A percentile compares a stretch with the other conserved stretches of the same genome.
Evolutionary conservation across 176 grass and related monocot species (phyloP).

Genomic region (Phyllostachys edulis): DNA sequence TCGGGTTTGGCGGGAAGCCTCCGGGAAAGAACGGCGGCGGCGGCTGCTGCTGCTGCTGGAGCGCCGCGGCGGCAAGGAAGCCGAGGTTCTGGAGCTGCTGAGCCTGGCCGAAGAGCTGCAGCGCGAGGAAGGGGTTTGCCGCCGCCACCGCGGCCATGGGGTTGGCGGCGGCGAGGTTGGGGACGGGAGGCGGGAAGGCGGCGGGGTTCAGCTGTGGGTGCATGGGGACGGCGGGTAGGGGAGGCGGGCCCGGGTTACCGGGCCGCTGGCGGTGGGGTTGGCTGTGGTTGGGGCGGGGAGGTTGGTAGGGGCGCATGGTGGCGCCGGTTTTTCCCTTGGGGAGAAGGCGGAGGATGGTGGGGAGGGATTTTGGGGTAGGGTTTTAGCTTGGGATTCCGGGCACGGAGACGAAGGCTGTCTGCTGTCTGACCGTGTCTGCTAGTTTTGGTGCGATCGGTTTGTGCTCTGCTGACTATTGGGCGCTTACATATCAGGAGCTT

Average conservation of each 20-base stretch:
- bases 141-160: slow-evolving; percentile 45
- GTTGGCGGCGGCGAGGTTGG: slow-evolving; percentile 41
- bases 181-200: slow-evolving; percentile 27
- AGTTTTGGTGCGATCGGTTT: too few species aligned
- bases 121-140: slow-evolving; percentile 49
- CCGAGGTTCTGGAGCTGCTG: slow-evolving; percentile 60
- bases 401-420: neutral
- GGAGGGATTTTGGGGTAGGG: slow-evolving; percentile 54
- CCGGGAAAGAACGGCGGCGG: slow-evolving; percentile 35
- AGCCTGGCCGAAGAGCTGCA: slow-evolving; percentile 53
- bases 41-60: slow-evolving; percentile 33
- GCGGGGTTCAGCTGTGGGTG: slow-evolving; percentile 31
- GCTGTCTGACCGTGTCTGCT: too few species aligned
- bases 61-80: slow-evolving; percentile 41
- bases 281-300: slow-evolving; percentile 38
- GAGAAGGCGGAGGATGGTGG: slow-evolving; percentile 1
- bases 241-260: slow-evolving; percentile 26
- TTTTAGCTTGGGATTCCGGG: slow-evolving; percentile 37
- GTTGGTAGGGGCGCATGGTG: slow-evolving; percentile 66
- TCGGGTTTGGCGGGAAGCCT: slow-evolving; percentile 43
- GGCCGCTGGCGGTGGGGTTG: slow-evolving; percentile 24
- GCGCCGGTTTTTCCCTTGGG: neutral
- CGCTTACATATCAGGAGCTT: too few species aligned
- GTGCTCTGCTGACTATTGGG: too few species aligned
- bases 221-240: slow-evolving; percentile 20